A percentile compares a stretch with the other conserved stretches of the same genome.
Evolutionary conservation across 345 rosid genomes (phyloP).

Genomic region (Acer yangbiense): DNA sequence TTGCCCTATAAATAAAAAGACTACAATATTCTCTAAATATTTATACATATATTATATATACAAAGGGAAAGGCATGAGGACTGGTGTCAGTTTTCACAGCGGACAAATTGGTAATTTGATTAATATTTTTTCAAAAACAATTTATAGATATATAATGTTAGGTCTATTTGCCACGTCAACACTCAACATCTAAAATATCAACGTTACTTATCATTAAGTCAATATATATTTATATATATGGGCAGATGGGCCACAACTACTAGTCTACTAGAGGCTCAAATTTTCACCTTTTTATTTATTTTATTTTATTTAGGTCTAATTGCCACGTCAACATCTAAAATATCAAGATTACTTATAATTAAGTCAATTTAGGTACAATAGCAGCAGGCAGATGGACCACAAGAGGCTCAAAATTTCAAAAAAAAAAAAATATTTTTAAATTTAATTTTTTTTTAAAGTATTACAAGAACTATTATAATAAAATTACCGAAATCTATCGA

Average conservation of each 20-base stretch:
- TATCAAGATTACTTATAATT: neutral
- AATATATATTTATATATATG: too few species aligned
- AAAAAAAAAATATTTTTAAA: too few species aligned
- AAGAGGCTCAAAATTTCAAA: too few species aligned
- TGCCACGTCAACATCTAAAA: neutral
- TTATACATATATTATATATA: neutral
- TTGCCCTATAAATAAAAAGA: too few species aligned
- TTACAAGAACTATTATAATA: too few species aligned
- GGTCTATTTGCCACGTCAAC: neutral
- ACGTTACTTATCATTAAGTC: too few species aligned
- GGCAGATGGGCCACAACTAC: neutral
- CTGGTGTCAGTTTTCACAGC: neutral
- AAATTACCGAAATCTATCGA: accelerated
- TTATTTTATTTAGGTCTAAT: neutral
- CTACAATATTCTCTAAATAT: neutral
- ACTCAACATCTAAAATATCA: neutral
- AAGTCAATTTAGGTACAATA: neutral
- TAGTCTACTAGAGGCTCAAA: too few species aligned
- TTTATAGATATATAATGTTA: neutral
- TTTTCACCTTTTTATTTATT: too few species aligned
- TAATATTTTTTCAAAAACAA: neutral
- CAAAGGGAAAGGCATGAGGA: neutral
- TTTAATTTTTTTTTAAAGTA: too few species aligned
- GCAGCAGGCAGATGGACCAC: neutral
- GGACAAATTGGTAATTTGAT: neutral